phyloP scores from a whole-genome alignment of 2,329 filamentous ascomycete genomes.

The Pseudogymnoascus sp. region DNA sequence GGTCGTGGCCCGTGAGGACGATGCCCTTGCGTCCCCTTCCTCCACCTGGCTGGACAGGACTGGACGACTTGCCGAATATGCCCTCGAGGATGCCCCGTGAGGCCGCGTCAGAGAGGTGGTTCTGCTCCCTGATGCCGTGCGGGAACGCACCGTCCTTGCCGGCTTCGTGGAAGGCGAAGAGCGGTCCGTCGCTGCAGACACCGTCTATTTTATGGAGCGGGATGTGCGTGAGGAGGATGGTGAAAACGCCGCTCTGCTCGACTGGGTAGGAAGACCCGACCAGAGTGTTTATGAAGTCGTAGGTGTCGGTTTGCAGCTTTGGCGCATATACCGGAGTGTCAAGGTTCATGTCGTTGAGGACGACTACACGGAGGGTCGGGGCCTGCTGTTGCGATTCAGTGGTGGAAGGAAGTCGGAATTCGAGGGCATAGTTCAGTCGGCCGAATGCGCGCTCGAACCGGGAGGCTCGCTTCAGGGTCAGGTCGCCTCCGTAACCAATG shows the following conservation, averaged over 20 bases:
- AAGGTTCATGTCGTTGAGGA: constrained; percentile 89
- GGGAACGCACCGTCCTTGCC: constrained; percentile 43
- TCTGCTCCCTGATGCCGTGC: constrained; percentile 80
- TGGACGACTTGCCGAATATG: constrained; percentile 67
- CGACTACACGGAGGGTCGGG: constrained; percentile 71
- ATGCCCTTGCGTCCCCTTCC: constrained; percentile 66
- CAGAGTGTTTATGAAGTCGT: constrained; percentile 64
- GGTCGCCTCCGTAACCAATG: constrained; percentile 89
- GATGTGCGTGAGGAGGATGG: constrained; percentile 83
- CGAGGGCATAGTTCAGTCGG: constrained; percentile 81
- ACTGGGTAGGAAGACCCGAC: constrained; percentile 56
- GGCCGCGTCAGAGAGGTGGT: constrained; percentile 68
- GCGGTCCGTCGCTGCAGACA: constrained; percentile 74
- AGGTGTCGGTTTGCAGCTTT: constrained; percentile 66
- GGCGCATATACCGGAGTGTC: constrained; percentile 67
- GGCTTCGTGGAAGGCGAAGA: constrained; percentile 63
- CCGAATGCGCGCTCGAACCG: constrained; percentile 84
- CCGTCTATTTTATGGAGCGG: constrained; percentile 78
- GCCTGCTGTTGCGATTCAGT: constrained; percentile 36
- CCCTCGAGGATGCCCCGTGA: constrained; percentile 73
- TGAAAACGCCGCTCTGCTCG: constrained; percentile 57
- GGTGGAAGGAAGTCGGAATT: constrained; percentile 52
- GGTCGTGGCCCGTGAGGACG: constrained; percentile 88
- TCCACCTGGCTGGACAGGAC: constrained; percentile 45
- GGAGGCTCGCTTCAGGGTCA: constrained; percentile 63